Evolutionary conservation across 2,329 filamentous ascomycete species (phyloP).

Genomic region (Aspergillus pseudotamarii): DNA sequence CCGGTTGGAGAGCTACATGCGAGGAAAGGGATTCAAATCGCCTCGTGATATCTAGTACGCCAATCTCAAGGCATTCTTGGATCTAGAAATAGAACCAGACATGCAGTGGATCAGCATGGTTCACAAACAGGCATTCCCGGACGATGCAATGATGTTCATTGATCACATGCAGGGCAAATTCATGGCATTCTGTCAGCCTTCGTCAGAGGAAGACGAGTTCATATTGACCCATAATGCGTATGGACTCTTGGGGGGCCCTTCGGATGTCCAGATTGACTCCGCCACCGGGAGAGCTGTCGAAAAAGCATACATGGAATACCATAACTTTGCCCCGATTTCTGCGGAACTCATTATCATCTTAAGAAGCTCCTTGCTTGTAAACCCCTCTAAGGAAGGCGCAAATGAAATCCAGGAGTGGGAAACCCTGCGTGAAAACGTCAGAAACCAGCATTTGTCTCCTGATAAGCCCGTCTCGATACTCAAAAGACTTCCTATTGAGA

Average conservation of each 20-base stretch:
- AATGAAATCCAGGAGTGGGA: not conserved
- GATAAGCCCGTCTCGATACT: not conserved
- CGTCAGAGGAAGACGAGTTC: slow-evolving; percentile 31
- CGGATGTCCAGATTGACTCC: not conserved
- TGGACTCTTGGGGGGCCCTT: slow-evolving; percentile 34
- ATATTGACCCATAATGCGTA: slow-evolving; percentile 38
- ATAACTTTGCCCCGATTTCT: not conserved
- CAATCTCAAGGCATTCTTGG: slow-evolving; percentile 35
- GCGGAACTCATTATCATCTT: not conserved
- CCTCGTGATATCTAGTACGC: slow-evolving; percentile 41
- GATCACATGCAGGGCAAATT: slow-evolving; percentile 29
- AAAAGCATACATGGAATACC: not conserved
- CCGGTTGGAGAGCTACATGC: slow-evolving; percentile 36
- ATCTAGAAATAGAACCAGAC: slow-evolving; percentile 32
- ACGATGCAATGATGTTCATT: slow-evolving; percentile 35
- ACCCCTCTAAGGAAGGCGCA: not conserved
- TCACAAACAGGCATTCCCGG: slow-evolving; percentile 26
- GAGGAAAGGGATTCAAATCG: slow-evolving; percentile 25
- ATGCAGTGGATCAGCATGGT: slow-evolving; percentile 31
- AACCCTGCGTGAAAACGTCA: not conserved
- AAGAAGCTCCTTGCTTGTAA: not conserved
- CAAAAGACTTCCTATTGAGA: not conserved
- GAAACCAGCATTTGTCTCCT: not conserved
- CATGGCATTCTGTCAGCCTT: slow-evolving; percentile 35
- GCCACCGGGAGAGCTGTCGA: not conserved